Conservation (phyloP, 148 eudicot genomes). For the Dianthus caryophyllus region DNA sequence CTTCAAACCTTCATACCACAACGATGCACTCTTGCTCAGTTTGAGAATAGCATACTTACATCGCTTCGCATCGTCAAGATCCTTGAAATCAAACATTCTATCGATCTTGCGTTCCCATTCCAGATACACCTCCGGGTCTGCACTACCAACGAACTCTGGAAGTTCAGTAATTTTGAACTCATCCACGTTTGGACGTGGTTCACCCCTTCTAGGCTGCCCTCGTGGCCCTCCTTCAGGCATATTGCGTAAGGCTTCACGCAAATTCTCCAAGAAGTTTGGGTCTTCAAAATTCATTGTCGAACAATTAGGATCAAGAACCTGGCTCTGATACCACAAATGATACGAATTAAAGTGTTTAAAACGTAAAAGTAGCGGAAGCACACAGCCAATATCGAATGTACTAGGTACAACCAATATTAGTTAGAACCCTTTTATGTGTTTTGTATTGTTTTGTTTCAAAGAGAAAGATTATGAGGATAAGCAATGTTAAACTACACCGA, state of each 20-base stretch:
- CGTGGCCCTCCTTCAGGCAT: not conserved
- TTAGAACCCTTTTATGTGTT: too few species aligned
- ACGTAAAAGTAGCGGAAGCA: too few species aligned
- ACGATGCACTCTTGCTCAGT: conserved; percentile 4
- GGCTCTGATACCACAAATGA: too few species aligned
- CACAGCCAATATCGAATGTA: too few species aligned
- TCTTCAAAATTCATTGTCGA: not conserved
- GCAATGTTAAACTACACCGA: too few species aligned
- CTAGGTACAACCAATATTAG: too few species aligned
- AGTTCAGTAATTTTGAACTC: too few species aligned
- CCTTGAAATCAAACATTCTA: too few species aligned
- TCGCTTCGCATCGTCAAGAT: too few species aligned
- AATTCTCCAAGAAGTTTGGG: not conserved
- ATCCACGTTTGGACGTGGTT: not conserved
- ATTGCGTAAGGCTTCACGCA: not conserved
- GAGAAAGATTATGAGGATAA: too few species aligned
- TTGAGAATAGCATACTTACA: conserved; percentile 10
- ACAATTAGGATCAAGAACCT: not conserved
- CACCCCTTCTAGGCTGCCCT: not conserved
- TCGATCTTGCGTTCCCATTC: conserved; percentile 9
- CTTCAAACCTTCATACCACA: not conserved
- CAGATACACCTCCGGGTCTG: conserved; percentile 9
- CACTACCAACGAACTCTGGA: not conserved
- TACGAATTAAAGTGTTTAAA: too few species aligned
- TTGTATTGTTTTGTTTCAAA: too few species aligned